Percentiles rank a stretch among this genome's conserved stretches.
Conservation (phyloP, 2,329 filamentous ascomycete species). For the Fusarium sp. region DNA sequence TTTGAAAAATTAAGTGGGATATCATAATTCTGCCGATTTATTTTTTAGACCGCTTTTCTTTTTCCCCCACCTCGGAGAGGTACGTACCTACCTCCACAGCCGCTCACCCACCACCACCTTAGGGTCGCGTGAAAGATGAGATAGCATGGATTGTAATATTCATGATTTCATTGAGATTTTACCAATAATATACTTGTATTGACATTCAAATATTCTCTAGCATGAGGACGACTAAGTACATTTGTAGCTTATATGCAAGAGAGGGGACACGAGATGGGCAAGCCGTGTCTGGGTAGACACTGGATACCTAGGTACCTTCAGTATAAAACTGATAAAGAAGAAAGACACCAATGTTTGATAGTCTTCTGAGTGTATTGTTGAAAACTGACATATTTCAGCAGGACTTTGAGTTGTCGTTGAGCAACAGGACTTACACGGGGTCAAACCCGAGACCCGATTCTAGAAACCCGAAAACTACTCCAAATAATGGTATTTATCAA, state of each 20-base stretch:
- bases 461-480: constrained; percentile 25
- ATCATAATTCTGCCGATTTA: constrained; percentile 52
- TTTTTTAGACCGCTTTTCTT: constrained; percentile 50
- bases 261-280: not conserved
- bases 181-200: not conserved
- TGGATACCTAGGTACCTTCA: not conserved
- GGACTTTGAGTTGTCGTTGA: not conserved
- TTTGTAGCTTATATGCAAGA: not conserved
- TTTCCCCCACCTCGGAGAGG: constrained; percentile 30
- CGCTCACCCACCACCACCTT: not conserved
- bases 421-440: not conserved
- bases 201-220: not conserved
- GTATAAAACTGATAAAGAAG: no score
- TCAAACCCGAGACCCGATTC: constrained; percentile 42
- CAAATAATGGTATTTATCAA: not conserved
- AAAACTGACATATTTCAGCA: no score
- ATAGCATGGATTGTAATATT: not conserved
- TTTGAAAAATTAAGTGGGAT: constrained; percentile 56
- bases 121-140: not conserved
- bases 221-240: not conserved
- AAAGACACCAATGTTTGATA: no score
- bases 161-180: not conserved
- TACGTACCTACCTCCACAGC: constrained; percentile 34
- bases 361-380: no score
- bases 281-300: not conserved